Evolutionary conservation across 441 rosid genomes (phyloP).

Genomic region (Hura crepitans): DNA sequence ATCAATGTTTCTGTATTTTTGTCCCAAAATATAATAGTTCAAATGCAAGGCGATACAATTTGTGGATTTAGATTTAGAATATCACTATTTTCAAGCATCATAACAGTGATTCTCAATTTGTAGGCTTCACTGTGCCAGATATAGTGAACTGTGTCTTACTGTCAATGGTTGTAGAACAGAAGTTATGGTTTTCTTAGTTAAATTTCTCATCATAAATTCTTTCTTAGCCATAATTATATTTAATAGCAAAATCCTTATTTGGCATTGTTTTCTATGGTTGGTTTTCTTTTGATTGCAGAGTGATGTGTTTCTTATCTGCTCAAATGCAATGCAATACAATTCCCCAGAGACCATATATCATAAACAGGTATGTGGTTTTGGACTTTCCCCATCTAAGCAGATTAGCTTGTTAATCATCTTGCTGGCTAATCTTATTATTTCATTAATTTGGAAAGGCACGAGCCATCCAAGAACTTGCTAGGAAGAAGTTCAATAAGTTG

Average conservation of each 20-base stretch:
- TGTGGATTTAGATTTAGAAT: neutral
- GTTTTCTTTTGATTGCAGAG: slow-evolving; percentile 53
- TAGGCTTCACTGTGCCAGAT: neutral
- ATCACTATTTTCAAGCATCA: neutral
- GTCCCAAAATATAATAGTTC: neutral
- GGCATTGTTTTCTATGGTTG: neutral
- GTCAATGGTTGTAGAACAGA: neutral
- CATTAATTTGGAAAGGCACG: slow-evolving; percentile 52
- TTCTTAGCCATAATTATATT: neutral
- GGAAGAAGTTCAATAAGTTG: slow-evolving; percentile 65
- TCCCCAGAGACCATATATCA: slow-evolving; percentile 69
- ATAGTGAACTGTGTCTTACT: neutral
- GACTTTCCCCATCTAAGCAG: slow-evolving; percentile 6
- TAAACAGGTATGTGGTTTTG: slow-evolving; percentile 51
- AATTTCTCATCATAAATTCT: neutral
- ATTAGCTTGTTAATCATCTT: slow-evolving; percentile 4
- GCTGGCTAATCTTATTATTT: slow-evolving; percentile 18
- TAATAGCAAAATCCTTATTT: neutral
- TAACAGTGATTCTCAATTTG: neutral
- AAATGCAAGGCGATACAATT: too few species aligned
- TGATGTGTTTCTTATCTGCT: slow-evolving; percentile 72
- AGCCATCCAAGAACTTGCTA: slow-evolving; percentile 74
- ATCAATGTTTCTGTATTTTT: neutral
- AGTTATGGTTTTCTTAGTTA: neutral
- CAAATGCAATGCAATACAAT: slow-evolving; percentile 91